Conservation (phyloP, 495 filamentous ascomycete genomes). For the Poronia punctata region DNA sequence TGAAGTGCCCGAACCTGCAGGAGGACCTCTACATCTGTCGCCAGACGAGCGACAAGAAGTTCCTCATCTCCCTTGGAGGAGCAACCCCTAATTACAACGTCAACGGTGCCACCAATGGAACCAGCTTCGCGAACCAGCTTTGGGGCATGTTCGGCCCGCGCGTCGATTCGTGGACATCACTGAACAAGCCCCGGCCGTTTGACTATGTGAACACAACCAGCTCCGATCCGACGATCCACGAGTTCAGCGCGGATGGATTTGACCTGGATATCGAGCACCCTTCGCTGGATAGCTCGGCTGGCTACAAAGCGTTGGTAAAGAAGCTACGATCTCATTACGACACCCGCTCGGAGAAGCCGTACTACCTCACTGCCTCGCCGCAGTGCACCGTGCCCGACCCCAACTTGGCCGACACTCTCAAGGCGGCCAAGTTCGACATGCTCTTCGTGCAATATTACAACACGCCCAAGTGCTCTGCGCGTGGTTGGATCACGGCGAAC, state of each 20-base stretch:
- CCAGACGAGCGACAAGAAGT: slow-evolving; percentile 47
- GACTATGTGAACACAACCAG: slow-evolving; percentile 31
- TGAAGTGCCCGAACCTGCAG: slow-evolving; percentile 27
- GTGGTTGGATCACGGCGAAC: slow-evolving; percentile 32
- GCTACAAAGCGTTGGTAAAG: slow-evolving; percentile 34
- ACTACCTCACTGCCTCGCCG: slow-evolving; percentile 43
- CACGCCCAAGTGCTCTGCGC: slow-evolving; percentile 50
- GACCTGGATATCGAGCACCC: slow-evolving; percentile 50
- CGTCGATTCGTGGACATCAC: slow-evolving; percentile 28
- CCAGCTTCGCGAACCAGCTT: slow-evolving; percentile 52
- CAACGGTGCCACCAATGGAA: slow-evolving; percentile 38
- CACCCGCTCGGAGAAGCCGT: slow-evolving; percentile 12
- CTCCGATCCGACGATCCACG: slow-evolving; percentile 24
- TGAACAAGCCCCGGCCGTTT: slow-evolving; percentile 29
- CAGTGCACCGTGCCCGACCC: slow-evolving; percentile 49
- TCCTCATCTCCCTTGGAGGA: slow-evolving; percentile 62
- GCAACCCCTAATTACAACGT: slow-evolving; percentile 37
- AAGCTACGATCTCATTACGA: slow-evolving; percentile 8
- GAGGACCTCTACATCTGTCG: slow-evolving; percentile 46
- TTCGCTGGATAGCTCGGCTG: slow-evolving; percentile 24
- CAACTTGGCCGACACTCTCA: slow-evolving; percentile 48
- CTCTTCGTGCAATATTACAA: slow-evolving; percentile 68
- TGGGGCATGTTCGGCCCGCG: slow-evolving; percentile 59
- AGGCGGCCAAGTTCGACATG: slow-evolving; percentile 49
- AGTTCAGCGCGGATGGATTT: slow-evolving; percentile 48